phyloP scores from a whole-genome alignment of 2,329 filamentous ascomycete species.

The Xylaria sp. region DNA sequence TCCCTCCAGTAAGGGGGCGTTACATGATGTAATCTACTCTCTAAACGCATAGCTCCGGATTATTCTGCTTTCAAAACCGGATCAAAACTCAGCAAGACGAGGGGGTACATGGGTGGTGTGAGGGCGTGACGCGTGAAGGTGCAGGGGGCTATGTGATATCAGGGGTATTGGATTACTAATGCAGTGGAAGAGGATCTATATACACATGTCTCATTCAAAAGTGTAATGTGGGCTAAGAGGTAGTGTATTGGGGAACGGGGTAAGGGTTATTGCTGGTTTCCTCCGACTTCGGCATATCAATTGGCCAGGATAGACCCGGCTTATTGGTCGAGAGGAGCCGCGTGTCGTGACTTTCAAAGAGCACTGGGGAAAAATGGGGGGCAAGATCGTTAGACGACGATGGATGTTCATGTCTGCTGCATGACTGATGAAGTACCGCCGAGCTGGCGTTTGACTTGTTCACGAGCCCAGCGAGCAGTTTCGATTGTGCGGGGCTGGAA shows the following conservation, averaged over 20 bases:
- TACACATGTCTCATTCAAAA: slow-evolving; percentile 40
- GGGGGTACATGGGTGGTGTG: slow-evolving; percentile 31
- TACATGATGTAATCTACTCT: slow-evolving; percentile 46
- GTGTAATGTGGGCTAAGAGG: slow-evolving; percentile 18
- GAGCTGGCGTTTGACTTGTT: slow-evolving; percentile 93
- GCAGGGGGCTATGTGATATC: slow-evolving; percentile 36
- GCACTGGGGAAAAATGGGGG: slow-evolving; percentile 27
- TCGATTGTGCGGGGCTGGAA: slow-evolving; percentile 85
- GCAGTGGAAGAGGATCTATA: slow-evolving; percentile 40
- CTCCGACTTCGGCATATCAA: slow-evolving; percentile 38
- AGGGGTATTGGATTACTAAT: slow-evolving; percentile 43
- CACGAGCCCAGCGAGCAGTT: slow-evolving; percentile 94
- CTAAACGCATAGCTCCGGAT: slow-evolving; percentile 43
- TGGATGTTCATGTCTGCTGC: slow-evolving; percentile 52
- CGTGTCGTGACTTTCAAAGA: slow-evolving; percentile 34
- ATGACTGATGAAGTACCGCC: slow-evolving; percentile 60
- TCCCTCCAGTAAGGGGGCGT: slow-evolving; percentile 37
- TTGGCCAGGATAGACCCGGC: slow-evolving; percentile 33
- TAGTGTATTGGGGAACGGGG: slow-evolving; percentile 21
- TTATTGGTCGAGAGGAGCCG: slow-evolving; percentile 38
- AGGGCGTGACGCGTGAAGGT: slow-evolving; percentile 30
- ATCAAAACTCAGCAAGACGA: slow-evolving; percentile 44
- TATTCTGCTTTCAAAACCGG: slow-evolving; percentile 42
- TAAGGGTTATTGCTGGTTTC: slow-evolving; percentile 37
- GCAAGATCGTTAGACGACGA: slow-evolving; percentile 17